Percentiles rank a stretch among this genome's conserved stretches.
Conservation (phyloP, 371 early-diverging fungal genomes). For the Actinomortierella ambigua region DNA sequence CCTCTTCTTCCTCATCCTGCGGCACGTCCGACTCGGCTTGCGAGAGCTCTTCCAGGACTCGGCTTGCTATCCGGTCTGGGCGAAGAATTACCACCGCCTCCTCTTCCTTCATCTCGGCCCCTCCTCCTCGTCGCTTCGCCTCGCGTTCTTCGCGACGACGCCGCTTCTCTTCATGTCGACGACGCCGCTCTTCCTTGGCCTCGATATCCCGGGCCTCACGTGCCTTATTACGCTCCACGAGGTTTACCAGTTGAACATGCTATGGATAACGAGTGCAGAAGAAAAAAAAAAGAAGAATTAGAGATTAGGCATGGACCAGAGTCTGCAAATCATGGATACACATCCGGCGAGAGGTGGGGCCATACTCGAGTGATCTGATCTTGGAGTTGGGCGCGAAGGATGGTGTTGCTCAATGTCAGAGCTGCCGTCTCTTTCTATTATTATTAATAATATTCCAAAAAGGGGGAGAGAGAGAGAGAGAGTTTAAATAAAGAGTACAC, state of each 20-base stretch:
- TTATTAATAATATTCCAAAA: neutral
- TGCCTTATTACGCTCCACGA: slow-evolving; percentile 43
- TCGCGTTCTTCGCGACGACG: slow-evolving; percentile 3
- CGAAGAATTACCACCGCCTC: slow-evolving; percentile 1
- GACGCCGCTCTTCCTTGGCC: slow-evolving; percentile 23
- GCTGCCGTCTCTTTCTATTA: slow-evolving; percentile 31
- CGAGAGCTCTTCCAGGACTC: too few relatives aligned
- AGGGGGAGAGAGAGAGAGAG: too few relatives aligned
- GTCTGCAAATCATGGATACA: too few relatives aligned
- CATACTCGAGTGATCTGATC: slow-evolving; percentile 39
- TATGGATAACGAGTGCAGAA: too few relatives aligned
- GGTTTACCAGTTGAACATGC: slow-evolving; percentile 45
- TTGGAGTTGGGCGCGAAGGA: slow-evolving; percentile 21
- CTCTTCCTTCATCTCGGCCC: slow-evolving; percentile 17
- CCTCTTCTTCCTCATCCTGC: too few relatives aligned
- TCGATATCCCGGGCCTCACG: slow-evolving; percentile 21
- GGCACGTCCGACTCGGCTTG: too few relatives aligned
- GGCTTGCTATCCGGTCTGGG: too few relatives aligned
- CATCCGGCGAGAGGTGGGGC: neutral
- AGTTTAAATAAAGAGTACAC: too few relatives aligned
- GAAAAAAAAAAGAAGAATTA: too few relatives aligned
- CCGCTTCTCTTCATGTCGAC: slow-evolving; percentile 17
- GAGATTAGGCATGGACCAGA: too few relatives aligned
- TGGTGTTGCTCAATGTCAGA: slow-evolving; percentile 14
- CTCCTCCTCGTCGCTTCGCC: neutral